Conservation (phyloP, 2,329 filamentous ascomycete species). For the Plenodomus lindquistii region DNA sequence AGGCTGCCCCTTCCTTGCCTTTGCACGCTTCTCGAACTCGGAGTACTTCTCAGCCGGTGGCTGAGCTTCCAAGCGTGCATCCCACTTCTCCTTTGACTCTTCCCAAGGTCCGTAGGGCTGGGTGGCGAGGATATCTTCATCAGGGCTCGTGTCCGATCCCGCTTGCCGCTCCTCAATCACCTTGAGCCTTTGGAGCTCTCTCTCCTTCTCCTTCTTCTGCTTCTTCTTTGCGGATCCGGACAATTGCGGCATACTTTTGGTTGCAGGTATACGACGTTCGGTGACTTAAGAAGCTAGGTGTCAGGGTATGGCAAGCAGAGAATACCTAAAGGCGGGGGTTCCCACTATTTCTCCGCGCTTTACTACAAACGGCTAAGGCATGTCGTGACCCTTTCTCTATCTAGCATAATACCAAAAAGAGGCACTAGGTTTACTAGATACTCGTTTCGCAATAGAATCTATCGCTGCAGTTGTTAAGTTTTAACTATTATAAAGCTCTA, state of each 20-base stretch:
- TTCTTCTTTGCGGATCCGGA: not conserved
- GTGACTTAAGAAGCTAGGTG: not conserved
- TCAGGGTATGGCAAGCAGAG: too few species aligned
- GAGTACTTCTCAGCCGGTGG: not conserved
- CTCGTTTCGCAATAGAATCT: too few species aligned
- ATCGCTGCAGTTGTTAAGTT: too few species aligned
- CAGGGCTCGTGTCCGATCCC: conserved; percentile 4
- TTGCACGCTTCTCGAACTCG: conserved; percentile 1
- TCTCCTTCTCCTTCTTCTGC: conserved; percentile 6
- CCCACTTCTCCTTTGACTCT: conserved; percentile 2
- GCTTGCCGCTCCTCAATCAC: conserved; percentile 2
- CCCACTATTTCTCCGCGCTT: too few species aligned
- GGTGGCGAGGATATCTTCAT: conserved; percentile 1
- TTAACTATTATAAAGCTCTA: too few species aligned
- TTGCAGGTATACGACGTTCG: not conserved
- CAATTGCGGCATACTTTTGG: not conserved
- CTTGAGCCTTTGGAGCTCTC: conserved; percentile 3
- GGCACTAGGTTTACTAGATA: too few species aligned
- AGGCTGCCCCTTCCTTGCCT: conserved; percentile 1
- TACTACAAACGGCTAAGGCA: too few species aligned
- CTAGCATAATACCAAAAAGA: too few species aligned
- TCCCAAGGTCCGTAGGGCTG: conserved; percentile 1
- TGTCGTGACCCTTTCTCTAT: too few species aligned
- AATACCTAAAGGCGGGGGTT: too few species aligned
- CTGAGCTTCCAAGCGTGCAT: conserved; percentile 1